Evolutionary conservation across 176 grass and related monocot species (phyloP), one percentile per base, ranked within the genome.

Genomic region (barley (Hordeum vulgare)): DNA sequence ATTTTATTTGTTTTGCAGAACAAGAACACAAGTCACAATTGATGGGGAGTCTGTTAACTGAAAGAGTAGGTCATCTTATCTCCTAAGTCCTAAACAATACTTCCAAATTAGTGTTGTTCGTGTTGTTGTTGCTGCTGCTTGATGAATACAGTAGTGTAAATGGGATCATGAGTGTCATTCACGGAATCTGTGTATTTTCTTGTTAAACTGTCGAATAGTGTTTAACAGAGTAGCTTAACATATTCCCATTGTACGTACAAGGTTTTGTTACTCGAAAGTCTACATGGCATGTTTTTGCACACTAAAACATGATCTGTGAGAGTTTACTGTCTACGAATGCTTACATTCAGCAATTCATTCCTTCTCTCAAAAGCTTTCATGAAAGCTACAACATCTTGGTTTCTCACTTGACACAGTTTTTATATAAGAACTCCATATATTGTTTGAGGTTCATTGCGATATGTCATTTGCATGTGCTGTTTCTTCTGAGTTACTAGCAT

Each of bases 21-120:
- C 87, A 88, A 83, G 80, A 98, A 33, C 89, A 35, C 6, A 79
- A 77, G 18, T 86, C 85, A 57, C 62, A 79, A 33, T 81, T 98
- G 40, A 90, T 76, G 85, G 74, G 35, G 34, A 89, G 80, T 77
- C 81, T 98, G 74, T 93, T 89, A 36, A 89, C 91, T 51, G 93
- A 94, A 93, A 93, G 85, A 75, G 96, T 95, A 92, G 57, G 77
- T 60, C 69, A 80, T 37, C 66, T 77, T 78, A 80, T 62, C 72
- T 74, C 18, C 59, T 63, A 53, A 54, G 5, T 54, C 51, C 51
- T 41, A 53, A 60, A 64, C 27, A 4, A 3, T 24, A 62, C 39
- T 71, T 71, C 3, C 61, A 26, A 27, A 27, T 36, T 20, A 61
- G 2, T 61, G 18, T 36, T 76, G 37, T 77, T 75, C 3, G 9